Conservation (phyloP, 2,329 filamentous ascomycete species). For the Trichoderma afroharzianum region DNA sequence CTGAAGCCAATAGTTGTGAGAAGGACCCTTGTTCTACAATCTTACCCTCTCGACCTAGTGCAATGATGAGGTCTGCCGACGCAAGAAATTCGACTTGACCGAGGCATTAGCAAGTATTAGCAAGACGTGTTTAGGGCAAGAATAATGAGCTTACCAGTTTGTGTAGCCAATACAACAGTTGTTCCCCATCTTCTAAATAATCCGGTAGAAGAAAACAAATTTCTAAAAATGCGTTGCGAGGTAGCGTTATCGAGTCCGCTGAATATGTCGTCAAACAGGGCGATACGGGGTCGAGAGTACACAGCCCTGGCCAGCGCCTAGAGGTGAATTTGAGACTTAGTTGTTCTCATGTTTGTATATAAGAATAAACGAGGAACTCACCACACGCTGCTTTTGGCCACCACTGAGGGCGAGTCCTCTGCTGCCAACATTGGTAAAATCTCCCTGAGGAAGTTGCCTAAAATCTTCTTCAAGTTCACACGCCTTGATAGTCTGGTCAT, state of each 20-base stretch:
- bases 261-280: slow-evolving; percentile 38
- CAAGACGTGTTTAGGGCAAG: neutral
- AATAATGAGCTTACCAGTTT: slow-evolving; percentile 23
- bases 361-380: slow-evolving; percentile 19
- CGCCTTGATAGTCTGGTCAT: slow-evolving; percentile 25
- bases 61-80: slow-evolving; percentile 11
- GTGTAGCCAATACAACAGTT: slow-evolving; percentile 38
- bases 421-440: slow-evolving; percentile 41
- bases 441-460: slow-evolving; percentile 31
- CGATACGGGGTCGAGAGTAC: slow-evolving; percentile 32
- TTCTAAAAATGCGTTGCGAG: slow-evolving; percentile 29
- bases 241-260: slow-evolving; percentile 38
- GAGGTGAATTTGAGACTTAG: neutral
- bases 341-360: neutral
- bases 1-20: neutral
- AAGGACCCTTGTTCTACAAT: neutral
- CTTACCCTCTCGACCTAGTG: neutral
- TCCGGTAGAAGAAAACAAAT: slow-evolving; percentile 27
- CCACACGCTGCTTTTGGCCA: slow-evolving; percentile 44
- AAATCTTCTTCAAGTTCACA: slow-evolving; percentile 35
- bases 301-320: slow-evolving; percentile 38
- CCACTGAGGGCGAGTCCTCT: slow-evolving; percentile 45
- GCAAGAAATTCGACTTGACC: slow-evolving; percentile 1
- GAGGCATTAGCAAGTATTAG: neutral
- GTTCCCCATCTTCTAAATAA: slow-evolving; percentile 29